Base-by-base conservation (phyloP, 805 yeast species). In the Wickerhamomyces bisporus region DNA sequence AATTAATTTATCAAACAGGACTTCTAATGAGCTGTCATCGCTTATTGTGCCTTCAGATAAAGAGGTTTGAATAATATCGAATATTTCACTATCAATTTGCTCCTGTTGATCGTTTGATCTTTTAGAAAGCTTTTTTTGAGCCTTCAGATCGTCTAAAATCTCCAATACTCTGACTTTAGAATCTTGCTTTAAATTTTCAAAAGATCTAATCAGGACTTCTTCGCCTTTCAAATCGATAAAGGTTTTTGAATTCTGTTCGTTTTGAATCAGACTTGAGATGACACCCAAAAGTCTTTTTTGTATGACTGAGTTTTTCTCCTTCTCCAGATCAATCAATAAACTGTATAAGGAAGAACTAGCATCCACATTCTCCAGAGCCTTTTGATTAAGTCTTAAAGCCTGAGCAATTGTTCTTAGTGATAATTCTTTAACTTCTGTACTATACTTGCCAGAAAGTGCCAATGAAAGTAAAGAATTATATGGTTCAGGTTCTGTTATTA, bases 311-410 rank as follows among this genome's bases (percentile, higher is more conserved):
- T 69, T 41, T 24, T 38, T 28, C 49, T 47, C 42, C 38, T 11
- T 13, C 13, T 30, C 16, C 13, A 50, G 29, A 17, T 40, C 30
- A 6, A 12, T 9, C 7, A 52, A 36, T 4, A 48, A 40, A 9
- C 30, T 38, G 1, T 40, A 37, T 5, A 44, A 18, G 0, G 49
- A 37, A 4, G 47, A 32, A 6, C 38, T 30, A 7, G 28, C 41
- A 29, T 49, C 52, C 12, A 72, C 61, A 38, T 65, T 65, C 3
- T 58, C 57, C 2, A 70, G 45, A 0, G 88, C 87, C 3, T 71
- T 73, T 2, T 77, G 78, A 53, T 88, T 88, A 55, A 87, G 87
- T 49, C 96, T 70, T 32, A 87, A 58, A 5, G 89, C 60, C 5
- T 86, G 70, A 0, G 84, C 80, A 41, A 88, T 64, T 21, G 82